Base-by-base conservation (phyloP, 352 stramenopile genomes). In the Phytopythium kandeliae region DNA sequence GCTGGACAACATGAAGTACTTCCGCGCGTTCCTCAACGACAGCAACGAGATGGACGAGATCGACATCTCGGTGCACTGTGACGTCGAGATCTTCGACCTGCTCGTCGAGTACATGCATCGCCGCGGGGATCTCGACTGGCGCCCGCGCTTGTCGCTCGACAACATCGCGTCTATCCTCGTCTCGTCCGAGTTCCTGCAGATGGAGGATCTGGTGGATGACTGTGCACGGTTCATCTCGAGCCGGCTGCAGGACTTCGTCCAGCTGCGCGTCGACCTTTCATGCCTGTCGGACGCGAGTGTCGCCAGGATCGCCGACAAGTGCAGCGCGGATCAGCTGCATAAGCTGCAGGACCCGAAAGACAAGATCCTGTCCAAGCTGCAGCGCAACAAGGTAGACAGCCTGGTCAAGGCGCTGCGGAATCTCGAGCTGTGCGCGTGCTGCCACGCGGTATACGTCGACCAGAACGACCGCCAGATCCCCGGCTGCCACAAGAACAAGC, bases 1-100 rank as follows among this genome's bases (percentile, higher is more conserved):
- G 51, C 60, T 97, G 34, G 54, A 77, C 50, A 84, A 95, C 48
- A 97, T 97, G 88, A 85, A 88, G 55, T 97, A 97, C 71, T 97
- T 97, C 62, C 74, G 69, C 38, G 56, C 69, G n/a, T 95, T 89
- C 30, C 60, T 95, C 19, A 86, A 81, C 57, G 73, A 86, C 41
- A 66, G 71, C 40, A 87, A 85, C 60, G 75, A 83, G 45, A 65
- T 86, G 60, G 85, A 97, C 48, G 87, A 96, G 63, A 92, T 97
- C 57, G 86, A 97, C 65, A 96, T 97, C 51, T 93, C 80, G 10
- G 88, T 97, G 54, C 86, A 97, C 57, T 97, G 88, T 57, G 89
- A 97, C 64, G 79, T 96, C 19, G 71, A 95, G 57, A 89, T 96
- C 52, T 97, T 97, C 52, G 88, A 95, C 65, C 92, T 89, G 68